Conservation (phyloP, 2,329 filamentous ascomycete species). For the Remersonia thermophila region DNA sequence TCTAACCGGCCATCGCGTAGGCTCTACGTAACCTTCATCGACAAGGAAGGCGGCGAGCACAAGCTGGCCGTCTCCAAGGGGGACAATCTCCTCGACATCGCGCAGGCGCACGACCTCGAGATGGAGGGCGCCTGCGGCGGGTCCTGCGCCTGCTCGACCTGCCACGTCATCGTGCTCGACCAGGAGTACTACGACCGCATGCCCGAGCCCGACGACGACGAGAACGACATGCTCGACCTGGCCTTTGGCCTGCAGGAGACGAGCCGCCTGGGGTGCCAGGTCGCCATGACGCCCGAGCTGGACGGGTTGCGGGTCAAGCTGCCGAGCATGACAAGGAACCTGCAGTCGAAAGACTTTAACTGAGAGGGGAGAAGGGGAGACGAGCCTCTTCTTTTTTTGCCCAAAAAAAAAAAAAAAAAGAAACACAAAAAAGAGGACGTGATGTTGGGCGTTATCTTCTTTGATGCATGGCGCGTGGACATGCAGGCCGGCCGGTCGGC, state of each 20-base stretch:
- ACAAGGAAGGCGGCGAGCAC: slow-evolving; percentile 70
- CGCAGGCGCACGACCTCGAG: slow-evolving; percentile 85
- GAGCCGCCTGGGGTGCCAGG: slow-evolving; percentile 72
- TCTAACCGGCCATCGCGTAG: slow-evolving; percentile 33
- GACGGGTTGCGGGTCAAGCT: slow-evolving; percentile 77
- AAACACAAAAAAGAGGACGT: no score
- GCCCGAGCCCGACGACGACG: slow-evolving; percentile 64
- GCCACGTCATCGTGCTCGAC: slow-evolving; percentile 74
- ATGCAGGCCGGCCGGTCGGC: no score
- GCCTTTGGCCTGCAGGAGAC: slow-evolving; percentile 87
- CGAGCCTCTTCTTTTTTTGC: no score
- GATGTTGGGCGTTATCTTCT: no score
- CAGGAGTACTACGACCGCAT: slow-evolving; percentile 66
- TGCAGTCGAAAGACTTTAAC: slow-evolving; percentile 88
- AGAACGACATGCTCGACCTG: slow-evolving; percentile 84
- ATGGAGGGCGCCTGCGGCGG: slow-evolving; percentile 98
- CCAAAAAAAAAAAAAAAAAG: no score
- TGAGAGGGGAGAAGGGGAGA: slow-evolving; percentile 14
- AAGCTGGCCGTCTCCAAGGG: slow-evolving; percentile 72
- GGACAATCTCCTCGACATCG: slow-evolving; percentile 90
- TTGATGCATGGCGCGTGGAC: no score
- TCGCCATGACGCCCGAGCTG: slow-evolving; percentile 80
- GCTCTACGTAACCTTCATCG: slow-evolving; percentile 80
- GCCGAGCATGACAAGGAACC: slow-evolving; percentile 86
- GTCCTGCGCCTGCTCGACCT: slow-evolving; percentile 85